A percentile compares a stretch with the other conserved stretches of the same genome.
These are phyloP conservation scores for Entomortierella parvispora DNA, from an alignment of 192 early-diverging fungal species.

Conservation along the genomic window DNA sequence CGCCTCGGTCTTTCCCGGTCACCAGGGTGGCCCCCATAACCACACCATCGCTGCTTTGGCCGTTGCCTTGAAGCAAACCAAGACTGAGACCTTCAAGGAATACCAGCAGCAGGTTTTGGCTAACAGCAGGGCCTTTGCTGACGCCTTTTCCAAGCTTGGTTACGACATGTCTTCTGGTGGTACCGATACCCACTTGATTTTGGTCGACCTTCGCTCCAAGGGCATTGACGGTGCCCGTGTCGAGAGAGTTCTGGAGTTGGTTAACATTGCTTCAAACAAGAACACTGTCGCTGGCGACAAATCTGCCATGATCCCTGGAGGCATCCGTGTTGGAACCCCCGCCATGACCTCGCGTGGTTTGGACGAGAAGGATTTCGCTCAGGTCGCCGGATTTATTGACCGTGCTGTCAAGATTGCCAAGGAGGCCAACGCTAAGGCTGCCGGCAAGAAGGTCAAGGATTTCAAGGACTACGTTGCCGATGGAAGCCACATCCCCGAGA, in stretches of 20 bases:
- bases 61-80: conserved; percentile 93
- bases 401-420: conserved; percentile 84
- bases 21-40: conserved; percentile 99
- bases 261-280: conserved; percentile 98
- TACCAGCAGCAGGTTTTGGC: conserved; percentile 93
- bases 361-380: conserved; percentile 86
- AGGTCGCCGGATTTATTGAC: conserved; percentile 88
- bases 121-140: conserved; percentile 92
- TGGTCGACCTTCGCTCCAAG: conserved; percentile 87
- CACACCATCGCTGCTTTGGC: conserved; percentile 97
- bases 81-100: conserved; percentile 84
- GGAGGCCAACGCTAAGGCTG: conserved; percentile 71
- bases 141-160: conserved; percentile 72
- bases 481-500: conserved; percentile 63
- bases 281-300: conserved; percentile 99
- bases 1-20: conserved; percentile 96
- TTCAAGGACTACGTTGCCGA: conserved; percentile 90
- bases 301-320: conserved; percentile 91
- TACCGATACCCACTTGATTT: conserved; percentile 95
- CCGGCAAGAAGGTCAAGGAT: conserved; percentile 84
- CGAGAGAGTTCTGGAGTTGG: conserved; percentile 94
- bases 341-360: conserved; percentile 98
- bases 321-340: conserved; percentile 94
- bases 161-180: conserved; percentile 92
- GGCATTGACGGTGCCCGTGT: conserved; percentile 95